Evolutionary conservation across 345 rosid species (phyloP).

Genomic region (Stellera chamaejasme): DNA sequence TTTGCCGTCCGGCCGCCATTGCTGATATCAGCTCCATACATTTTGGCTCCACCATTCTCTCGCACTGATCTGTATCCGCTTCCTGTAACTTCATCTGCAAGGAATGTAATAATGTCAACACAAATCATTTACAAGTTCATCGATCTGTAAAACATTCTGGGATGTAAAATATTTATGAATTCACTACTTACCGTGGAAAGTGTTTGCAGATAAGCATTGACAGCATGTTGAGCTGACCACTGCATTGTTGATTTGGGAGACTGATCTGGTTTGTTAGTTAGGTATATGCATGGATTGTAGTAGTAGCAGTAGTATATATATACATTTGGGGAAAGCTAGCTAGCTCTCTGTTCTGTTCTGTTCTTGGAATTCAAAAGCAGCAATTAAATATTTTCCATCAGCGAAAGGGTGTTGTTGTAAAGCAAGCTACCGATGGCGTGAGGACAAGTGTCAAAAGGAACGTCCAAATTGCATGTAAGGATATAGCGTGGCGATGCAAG

Average conservation of each 20-base stretch:
- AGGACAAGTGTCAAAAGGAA: conserved; percentile 4
- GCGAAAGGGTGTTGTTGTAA: too few species aligned
- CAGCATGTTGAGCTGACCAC: conserved; percentile 14
- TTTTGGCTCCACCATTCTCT: conserved; percentile 1
- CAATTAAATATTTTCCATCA: too few species aligned
- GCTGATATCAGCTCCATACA: conserved; percentile 12
- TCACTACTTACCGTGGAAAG: conserved; percentile 4
- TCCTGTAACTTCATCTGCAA: neutral
- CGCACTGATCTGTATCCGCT: neutral
- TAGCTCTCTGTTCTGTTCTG: too few species aligned
- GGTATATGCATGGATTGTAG: too few species aligned
- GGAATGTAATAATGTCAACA: neutral
- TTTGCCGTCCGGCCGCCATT: conserved; percentile 8
- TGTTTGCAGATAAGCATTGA: conserved; percentile 12
- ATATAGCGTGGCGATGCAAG: conserved; percentile 3
- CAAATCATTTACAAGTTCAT: too few species aligned
- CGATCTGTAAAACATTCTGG: too few species aligned
- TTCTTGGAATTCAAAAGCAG: too few species aligned
- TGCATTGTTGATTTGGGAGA: neutral
- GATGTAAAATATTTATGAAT: too few species aligned
- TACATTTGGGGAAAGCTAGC: too few species aligned
- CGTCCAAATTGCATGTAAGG: conserved; percentile 3
- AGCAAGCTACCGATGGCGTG: neutral
- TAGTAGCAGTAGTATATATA: too few species aligned
- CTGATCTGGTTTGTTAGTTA: too few species aligned